These are phyloP conservation scores for Claviceps fusiformis DNA, from an alignment of 2,329 filamentous ascomycete genomes.

Conservation along the genomic window DNA sequence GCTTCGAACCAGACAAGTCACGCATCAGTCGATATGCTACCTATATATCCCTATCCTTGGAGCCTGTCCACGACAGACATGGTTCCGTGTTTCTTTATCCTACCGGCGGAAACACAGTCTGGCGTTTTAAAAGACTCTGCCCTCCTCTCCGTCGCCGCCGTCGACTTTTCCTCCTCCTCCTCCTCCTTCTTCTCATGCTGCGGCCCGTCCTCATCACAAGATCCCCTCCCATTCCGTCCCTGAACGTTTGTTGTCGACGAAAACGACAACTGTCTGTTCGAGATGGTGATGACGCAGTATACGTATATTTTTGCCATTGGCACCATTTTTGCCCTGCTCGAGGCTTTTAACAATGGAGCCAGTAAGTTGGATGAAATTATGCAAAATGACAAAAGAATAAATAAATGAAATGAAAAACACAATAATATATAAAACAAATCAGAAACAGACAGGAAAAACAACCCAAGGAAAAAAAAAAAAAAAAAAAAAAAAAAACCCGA, in stretches of 20 bases:
- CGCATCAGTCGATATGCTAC: background rate
- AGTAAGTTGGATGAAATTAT: constrained; percentile 36
- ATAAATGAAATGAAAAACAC: no score
- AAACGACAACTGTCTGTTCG: constrained; percentile 12
- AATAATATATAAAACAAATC: no score
- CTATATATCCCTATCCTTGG: background rate
- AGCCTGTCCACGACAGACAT: background rate
- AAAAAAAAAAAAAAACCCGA: background rate
- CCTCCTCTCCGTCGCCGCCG: no score
- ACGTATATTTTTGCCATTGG: constrained; percentile 63
- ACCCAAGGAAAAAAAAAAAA: no score
- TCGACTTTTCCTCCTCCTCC: background rate
- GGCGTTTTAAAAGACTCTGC: background rate
- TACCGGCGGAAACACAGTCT: background rate
- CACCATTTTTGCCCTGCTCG: constrained; percentile 62
- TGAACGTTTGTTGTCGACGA: constrained; percentile 1
- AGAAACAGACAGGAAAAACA: no score
- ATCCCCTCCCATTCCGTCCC: background rate
- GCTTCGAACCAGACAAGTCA: background rate
- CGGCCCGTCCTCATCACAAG: background rate
- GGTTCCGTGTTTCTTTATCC: background rate
- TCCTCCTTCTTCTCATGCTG: background rate
- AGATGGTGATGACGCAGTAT: constrained; percentile 47
- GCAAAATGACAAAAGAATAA: no score
- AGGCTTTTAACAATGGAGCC: constrained; percentile 68